Conservation (phyloP, 2,329 filamentous ascomycete genomes). For the Cladosporium sp. region DNA sequence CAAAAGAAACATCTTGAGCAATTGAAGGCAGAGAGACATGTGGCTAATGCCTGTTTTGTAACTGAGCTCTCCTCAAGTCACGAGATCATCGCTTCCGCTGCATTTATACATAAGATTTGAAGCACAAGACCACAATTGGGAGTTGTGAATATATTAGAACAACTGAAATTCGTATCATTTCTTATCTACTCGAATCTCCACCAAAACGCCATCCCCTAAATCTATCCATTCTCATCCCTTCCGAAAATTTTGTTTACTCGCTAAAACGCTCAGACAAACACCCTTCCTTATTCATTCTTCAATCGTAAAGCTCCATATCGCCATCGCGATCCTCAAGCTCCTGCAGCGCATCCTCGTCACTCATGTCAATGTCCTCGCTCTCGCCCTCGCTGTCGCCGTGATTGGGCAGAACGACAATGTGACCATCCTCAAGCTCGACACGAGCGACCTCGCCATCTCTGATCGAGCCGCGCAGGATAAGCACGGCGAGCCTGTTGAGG, state of each 20-base stretch:
- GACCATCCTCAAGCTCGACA: conserved; percentile 76
- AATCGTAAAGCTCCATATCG: conserved; percentile 65
- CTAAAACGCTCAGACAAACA: not conserved
- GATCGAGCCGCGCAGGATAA: conserved; percentile 83
- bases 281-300: not conserved
- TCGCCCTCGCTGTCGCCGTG: conserved; percentile 65
- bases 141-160: not conserved
- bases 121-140: not conserved
- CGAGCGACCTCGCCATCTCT: conserved; percentile 80
- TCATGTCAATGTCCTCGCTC: conserved; percentile 61
- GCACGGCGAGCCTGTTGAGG: conserved; percentile 85
- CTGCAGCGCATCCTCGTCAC: conserved; percentile 73
- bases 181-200: not conserved
- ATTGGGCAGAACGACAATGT: conserved; percentile 80
- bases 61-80: not conserved
- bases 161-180: not conserved
- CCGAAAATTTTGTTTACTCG: not conserved
- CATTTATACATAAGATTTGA: not conserved
- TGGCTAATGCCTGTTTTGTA: not conserved
- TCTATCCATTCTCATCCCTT: not conserved
- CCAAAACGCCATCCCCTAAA: not conserved
- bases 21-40: not conserved
- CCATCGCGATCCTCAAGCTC: conserved; percentile 60
- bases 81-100: not conserved
- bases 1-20: no score